Evolutionary conservation across 2,329 filamentous ascomycete genomes (phyloP), one percentile per base, ranked within the genome.

Genomic region (Lasiodiplodia sp.): DNA sequence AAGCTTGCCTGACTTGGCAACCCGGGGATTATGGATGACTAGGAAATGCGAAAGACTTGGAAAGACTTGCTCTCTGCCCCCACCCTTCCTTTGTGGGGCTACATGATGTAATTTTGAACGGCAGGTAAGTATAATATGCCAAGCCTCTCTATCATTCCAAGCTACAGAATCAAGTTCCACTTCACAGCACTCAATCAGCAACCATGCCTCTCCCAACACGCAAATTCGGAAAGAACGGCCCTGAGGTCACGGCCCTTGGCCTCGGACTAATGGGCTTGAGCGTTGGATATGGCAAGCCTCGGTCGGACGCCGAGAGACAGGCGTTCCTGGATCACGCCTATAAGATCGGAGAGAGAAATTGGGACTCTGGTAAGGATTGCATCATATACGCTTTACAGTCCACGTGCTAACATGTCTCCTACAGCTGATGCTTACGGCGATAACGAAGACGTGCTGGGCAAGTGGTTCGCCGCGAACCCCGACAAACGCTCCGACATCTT

Each of bases 261-360:
- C 82, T 87, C 40, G 86, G 87, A 18, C 77, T 84, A 23, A 88
- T 88, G 86, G 85, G 86, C 5, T 71, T 84, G 47, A 76, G 70
- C 56, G 76, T 77, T 60, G 83, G 82, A 73, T 86, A 87, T 70
- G 84, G 84, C 60, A 70, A 72, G n/a, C 73, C 78, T 5, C 83
- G 82, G 60, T 79, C 84, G 2, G 85, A 87, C 38, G 76, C 81
- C 31, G 83, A 87, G 69, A 82, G 84, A 2, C 79, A 87, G 68
- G 80, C 80, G 4, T 72, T 88, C 2, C 82, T 88, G 23, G 85
- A 88, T 73, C 80, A 80, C 12, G 82, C 82, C 3, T 84, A 84
- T 76, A 82, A 84, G 28, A 71, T 83, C 1, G 86, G 87, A 63
- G 81, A 83, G 62, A 81, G 79, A 12, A 83, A 84, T 74, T 88